Base-by-base conservation (phyloP, 257 asterid genomes). In the Ehretia macrophylla region DNA sequence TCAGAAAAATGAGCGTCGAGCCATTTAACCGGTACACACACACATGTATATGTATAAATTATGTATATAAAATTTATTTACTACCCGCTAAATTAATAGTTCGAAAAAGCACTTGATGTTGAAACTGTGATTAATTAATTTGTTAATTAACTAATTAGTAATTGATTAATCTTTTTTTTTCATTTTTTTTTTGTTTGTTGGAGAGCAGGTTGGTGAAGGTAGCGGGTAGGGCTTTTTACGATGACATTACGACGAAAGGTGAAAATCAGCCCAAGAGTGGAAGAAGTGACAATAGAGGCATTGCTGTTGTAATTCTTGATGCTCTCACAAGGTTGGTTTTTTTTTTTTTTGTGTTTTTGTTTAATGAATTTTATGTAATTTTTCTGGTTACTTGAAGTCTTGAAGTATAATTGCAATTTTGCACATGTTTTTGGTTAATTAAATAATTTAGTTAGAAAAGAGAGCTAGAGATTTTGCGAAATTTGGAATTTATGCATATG, bases 161-260 rank as follows among this genome's bases (percentile, higher is more conserved):
- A 16, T 23, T 22, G 44, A 40, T 0, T 59, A 42, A 0, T 65
- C 17, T 54, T 47, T 50, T 14, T 44, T 50, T 14, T 44, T 14
- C 8, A 16, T 11, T 12, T 20, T 47, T 38, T 11, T 11, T n/a
- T n/a, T n/a, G n/a, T n/a, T n/a, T n/a, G n/a, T n/a, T 11, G 47
- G 47, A 14, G 16, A 42, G 8, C 59, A 88, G 96, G 56, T 68
- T 93, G 90, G 99, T 93, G 72, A 93, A 79, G 77, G 84, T 85
- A 17, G 87, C 90, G 32, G 97, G 95, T 13, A 78, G 97, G 75
- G 97, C 99, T 12, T 93, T 93, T 61, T 93, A 93, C 55, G 97
- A 85, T 62, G 97, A 93, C 72, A 77, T 85, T 60, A 71, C 96
- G 1, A 79, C 95, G 11, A 93, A 86, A 76, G 94, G 91, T 11